Conservation (phyloP, 164 flowering plant species). For the Buxus sempervirens region DNA sequence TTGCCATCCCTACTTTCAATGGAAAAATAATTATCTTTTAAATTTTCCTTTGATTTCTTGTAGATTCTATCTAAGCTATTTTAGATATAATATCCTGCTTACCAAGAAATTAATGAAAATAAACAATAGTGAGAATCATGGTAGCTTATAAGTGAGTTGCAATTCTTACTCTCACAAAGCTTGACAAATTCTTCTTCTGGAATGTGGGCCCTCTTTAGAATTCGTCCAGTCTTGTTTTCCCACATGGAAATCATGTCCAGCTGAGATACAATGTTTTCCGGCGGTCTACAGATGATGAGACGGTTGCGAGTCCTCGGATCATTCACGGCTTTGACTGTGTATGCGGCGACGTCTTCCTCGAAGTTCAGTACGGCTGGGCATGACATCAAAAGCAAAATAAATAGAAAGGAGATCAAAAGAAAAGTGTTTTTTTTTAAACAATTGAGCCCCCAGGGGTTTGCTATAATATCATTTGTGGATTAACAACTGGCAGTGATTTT, state of each 20-base stretch:
- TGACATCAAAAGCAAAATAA: background rate
- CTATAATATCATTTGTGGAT: background rate
- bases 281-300: background rate
- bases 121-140: too few species aligned
- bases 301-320: background rate
- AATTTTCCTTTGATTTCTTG: too few species aligned
- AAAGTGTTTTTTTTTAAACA: background rate
- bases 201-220: slow-evolving; percentile 21
- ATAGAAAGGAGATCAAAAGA: too few species aligned
- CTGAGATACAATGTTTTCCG: background rate
- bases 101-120: too few species aligned
- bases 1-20: too few species aligned
- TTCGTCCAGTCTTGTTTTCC: slow-evolving; percentile 35
- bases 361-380: slow-evolving; percentile 32
- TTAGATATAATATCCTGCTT: too few species aligned
- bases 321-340: background rate
- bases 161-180: background rate
- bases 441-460: background rate
- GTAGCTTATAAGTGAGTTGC: too few species aligned
- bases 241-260: slow-evolving; percentile 14
- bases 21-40: too few species aligned
- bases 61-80: too few species aligned
- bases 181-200: background rate
- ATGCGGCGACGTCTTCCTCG: slow-evolving; percentile 1
- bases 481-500: too few species aligned